A percentile compares a stretch with the other conserved stretches of the same genome.
phyloP scores from a whole-genome alignment of 805 yeast genomes.

The Wickerhamomyces chambardii region DNA sequence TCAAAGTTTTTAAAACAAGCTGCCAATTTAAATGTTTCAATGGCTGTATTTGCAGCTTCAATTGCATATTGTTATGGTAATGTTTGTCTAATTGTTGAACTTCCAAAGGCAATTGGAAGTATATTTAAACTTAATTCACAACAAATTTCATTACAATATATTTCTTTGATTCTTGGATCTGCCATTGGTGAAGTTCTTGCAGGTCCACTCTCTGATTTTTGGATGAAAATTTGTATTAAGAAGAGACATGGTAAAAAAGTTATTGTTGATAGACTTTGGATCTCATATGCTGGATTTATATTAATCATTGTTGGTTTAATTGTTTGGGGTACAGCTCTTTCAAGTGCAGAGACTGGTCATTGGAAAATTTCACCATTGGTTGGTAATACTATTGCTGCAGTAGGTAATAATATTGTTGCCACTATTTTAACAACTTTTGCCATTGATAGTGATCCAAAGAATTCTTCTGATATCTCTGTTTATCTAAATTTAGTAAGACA shows the following conservation, averaged over 20 bases:
- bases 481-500: constrained; percentile 16
- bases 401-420: constrained; percentile 17
- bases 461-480: constrained; percentile 15
- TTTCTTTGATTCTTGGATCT: constrained; percentile 16
- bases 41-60: constrained; percentile 13
- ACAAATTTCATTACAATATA: constrained; percentile 17
- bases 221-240: constrained; percentile 12
- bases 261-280: constrained; percentile 14
- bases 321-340: constrained; percentile 14
- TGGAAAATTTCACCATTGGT: constrained; percentile 18
- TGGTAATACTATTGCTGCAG: constrained; percentile 16
- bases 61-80: constrained; percentile 17
- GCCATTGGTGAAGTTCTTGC: constrained; percentile 17
- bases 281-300: constrained; percentile 16
- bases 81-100: constrained; percentile 17
- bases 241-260: background rate
- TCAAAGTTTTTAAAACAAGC: background rate
- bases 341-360: constrained; percentile 6
- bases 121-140: constrained; percentile 15
- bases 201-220: constrained; percentile 17
- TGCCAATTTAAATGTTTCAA: constrained; percentile 2
- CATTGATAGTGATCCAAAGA: constrained; percentile 11
- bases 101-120: constrained; percentile 14
- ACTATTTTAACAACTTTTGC: constrained; percentile 16
- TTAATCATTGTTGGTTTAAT: constrained; percentile 14